Evolutionary conservation across 139 green algal genomes (phyloP).

Genomic region (Pleodorina starrii): DNA sequence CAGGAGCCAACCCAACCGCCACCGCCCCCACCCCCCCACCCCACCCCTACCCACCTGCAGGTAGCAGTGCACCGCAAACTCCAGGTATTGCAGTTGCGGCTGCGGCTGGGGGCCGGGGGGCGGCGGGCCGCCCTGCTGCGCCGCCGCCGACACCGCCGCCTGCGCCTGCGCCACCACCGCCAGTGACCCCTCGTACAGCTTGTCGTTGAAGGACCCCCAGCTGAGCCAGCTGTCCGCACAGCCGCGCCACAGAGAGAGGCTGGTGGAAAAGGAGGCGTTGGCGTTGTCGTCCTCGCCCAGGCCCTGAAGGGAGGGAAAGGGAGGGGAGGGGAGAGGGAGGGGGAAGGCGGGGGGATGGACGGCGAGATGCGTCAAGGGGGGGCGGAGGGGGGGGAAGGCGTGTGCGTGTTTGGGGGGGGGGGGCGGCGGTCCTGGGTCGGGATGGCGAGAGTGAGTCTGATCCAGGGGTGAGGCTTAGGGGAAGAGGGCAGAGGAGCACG

Average conservation of each 20-base stretch:
- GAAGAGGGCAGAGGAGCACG: too few species aligned
- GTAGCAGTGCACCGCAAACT: slow-evolving; percentile 90
- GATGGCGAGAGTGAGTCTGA: too few species aligned
- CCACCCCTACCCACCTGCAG: slow-evolving; percentile 68
- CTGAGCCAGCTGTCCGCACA: slow-evolving; percentile 90
- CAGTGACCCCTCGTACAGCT: slow-evolving; percentile 63
- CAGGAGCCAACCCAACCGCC: neutral
- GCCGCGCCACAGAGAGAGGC: slow-evolving; percentile 84
- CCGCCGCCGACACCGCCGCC: neutral
- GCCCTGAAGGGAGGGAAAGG: slow-evolving; percentile 46
- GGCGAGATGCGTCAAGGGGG: neutral
- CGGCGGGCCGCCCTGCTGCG: slow-evolving; percentile 6
- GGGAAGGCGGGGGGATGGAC: neutral
- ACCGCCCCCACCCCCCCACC: neutral
- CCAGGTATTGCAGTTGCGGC: slow-evolving; percentile 72
- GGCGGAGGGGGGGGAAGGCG: too few species aligned
- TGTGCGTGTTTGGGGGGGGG: too few species aligned
- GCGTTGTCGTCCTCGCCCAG: slow-evolving; percentile 66
- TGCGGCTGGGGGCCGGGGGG: neutral
- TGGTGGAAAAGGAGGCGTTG: slow-evolving; percentile 82
- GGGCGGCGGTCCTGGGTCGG: too few species aligned
- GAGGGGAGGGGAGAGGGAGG: neutral
- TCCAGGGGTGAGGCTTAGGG: too few species aligned
- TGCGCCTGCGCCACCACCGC: neutral
- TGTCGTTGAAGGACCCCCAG: slow-evolving; percentile 94